Base-by-base conservation (phyloP, 352 stramenopile genomes). In the Pythium monospermum region DNA sequence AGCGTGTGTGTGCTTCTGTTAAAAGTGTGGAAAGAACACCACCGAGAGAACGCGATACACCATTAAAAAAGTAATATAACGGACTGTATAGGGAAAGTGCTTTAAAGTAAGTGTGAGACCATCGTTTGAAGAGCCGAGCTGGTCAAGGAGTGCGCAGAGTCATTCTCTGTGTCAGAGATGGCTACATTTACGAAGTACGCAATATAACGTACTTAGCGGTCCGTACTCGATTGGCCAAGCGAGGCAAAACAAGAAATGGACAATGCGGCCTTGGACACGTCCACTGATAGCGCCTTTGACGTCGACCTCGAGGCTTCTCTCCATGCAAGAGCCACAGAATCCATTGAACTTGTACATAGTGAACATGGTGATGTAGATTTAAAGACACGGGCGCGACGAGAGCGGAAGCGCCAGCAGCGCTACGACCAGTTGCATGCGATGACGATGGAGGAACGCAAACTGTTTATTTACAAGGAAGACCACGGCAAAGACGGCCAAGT, bases 341-440 rank as follows among this genome's bases (percentile, higher is more conserved):
- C 8, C 4, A 7, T 15, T 45, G 21, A 13, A 3, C 3, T 4
- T 31, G 4, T 25, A 16, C 10, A 44, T 45, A 32, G 4, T 18
- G 13, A n/a, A 18, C 15, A 37, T 25, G 13, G 23, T 21, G 41
- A 22, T 12, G 57, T 56, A 25, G 57, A 59, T 38, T 41, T 26
- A 25, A 59, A 65, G 39, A 51, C 42, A 31, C 45, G 50, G 35
- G 57, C 57, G n/a, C 35, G 40, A 4, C 49, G 49, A 4, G 45
- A 65, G 49, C 70, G 76, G 23, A 73, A 85, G 59, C 77, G 66
- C 49, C 67, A 73, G 48, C 59, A 70, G 48, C 75, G 77, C 16
- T 73, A 73, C 10, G 64, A 71, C 18, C 40, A 88, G 3, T 62
- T 91, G 21, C 71, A 72, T 28, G 65, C 64, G 7, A 89, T 91